Evolutionary conservation across 116 monocot genomes (phyloP), one percentile per base, ranked within the genome.

Genomic region (Cymodocea nodosa): DNA sequence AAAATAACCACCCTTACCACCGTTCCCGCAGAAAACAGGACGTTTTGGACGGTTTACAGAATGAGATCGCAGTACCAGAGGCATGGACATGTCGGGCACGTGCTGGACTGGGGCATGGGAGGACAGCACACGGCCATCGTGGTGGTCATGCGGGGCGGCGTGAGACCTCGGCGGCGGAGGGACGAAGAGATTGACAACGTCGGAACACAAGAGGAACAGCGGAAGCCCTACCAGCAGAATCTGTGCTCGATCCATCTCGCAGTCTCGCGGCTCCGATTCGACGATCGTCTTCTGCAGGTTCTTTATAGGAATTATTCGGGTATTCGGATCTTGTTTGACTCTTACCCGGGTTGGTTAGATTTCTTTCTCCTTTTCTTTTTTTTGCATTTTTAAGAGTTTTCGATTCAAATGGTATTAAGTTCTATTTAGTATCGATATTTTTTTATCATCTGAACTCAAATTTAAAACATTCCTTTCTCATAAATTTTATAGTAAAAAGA

Each of bases 181-280:
- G 64, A 86, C 57, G 84, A 97, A 97, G 66, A 97, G 88, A 24
- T 67, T 78, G 78, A 88, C 59, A 65, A 91, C 63, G 72, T 97
- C 97, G 72, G 97, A 97, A 80, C 69, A 81, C 82, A 97, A 79
- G 73, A 97, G 97, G 68, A 85, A 86, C 68, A 91, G 63, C 14
- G 97, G 97, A 16, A 97, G 66, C 57, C 83, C 97, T 25, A 97
- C 62, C 30, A 91, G 77, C 12, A 97, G 84, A 4, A 97, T 56
- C 73, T 97, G 97, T 20, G 77, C 68, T 3, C 97, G 91, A 79
- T 91, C 86, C 97, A 97, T 97, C 50, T 56, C 55, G 9, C 17
- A 12, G 2, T 30, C 22, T 34, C 60, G 11, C 57, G 52, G 12
- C 10, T 34, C 53, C 20, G 50, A n/a, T 14, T 15, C 23, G 2